Conservation (phyloP, 73 alveolate species). For the Symbiodinium pilosum region DNA sequence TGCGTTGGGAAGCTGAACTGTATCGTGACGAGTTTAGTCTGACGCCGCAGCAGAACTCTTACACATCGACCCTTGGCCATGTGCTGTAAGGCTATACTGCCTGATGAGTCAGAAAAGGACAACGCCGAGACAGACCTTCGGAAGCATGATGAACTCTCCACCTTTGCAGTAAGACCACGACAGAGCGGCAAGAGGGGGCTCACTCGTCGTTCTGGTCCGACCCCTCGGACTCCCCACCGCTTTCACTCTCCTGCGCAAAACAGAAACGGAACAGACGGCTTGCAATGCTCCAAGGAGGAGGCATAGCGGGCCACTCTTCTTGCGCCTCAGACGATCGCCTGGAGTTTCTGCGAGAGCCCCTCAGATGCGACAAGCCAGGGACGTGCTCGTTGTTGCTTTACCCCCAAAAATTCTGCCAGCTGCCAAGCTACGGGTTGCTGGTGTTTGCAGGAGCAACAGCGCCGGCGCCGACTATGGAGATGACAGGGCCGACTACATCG, state of each 20-base stretch:
- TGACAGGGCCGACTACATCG: not conserved
- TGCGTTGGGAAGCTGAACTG: no score
- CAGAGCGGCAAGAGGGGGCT: not conserved
- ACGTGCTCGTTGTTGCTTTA: no score
- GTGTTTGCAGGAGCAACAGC: not conserved
- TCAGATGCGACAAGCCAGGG: not conserved
- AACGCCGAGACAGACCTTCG: no score
- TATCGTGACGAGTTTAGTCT: no score
- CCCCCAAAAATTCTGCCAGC: no score
- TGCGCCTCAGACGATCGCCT: slow-evolving; percentile 25
- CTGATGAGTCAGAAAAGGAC: no score
- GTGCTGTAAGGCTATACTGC: no score
- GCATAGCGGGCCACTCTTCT: not conserved
- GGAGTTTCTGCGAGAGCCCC: slow-evolving; percentile 31
- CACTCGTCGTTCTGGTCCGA: not conserved
- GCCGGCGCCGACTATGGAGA: not conserved
- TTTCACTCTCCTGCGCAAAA: not conserved
- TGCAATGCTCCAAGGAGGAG: not conserved
- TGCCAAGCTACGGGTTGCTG: not conserved
- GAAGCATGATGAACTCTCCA: no score
- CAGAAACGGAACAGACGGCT: not conserved
- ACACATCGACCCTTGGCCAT: no score
- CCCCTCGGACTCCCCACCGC: slow-evolving; percentile 7
- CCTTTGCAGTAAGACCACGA: not conserved
- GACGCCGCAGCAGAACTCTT: no score